phyloP scores from a whole-genome alignment of 2,329 filamentous ascomycete species.

The Ophiostoma australiae region DNA sequence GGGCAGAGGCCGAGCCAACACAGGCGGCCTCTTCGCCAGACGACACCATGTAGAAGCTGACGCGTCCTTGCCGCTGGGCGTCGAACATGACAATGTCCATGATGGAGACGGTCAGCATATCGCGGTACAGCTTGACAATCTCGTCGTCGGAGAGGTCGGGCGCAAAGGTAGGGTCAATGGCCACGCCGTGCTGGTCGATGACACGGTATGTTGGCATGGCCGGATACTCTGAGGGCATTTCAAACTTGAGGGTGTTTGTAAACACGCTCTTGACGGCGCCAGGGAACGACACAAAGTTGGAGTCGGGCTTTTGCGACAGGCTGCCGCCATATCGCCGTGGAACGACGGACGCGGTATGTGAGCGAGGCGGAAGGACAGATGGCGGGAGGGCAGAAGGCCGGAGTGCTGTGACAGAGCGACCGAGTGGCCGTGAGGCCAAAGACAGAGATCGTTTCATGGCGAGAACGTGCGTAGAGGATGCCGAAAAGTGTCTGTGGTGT shows the following conservation, averaged over 20 bases:
- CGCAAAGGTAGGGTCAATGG: constrained; percentile 68
- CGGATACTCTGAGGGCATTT: constrained; percentile 63
- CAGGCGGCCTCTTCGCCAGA: constrained; percentile 92
- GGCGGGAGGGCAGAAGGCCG: not conserved
- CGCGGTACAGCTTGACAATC: constrained; percentile 56
- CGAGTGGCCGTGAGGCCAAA: not conserved
- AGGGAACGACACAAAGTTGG: constrained; percentile 66
- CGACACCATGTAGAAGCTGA: constrained; percentile 97
- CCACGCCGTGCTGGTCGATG: constrained; percentile 79
- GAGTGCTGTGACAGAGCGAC: not conserved
- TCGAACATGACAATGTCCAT: constrained; percentile 99
- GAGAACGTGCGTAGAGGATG: not conserved
- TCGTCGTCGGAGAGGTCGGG: constrained; percentile 64
- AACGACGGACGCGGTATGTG: not conserved
- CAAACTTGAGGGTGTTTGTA: constrained; percentile 72
- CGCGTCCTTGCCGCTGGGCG: constrained; percentile 85
- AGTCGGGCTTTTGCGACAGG: constrained; percentile 53
- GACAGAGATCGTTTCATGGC: constrained; percentile 17
- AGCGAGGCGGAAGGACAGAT: not conserved
- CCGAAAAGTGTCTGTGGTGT: not conserved
- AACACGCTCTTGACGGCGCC: constrained; percentile 95
- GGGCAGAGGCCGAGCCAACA: constrained; percentile 78
- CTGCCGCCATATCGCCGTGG: constrained; percentile 38
- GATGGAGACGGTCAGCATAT: constrained; percentile 66
- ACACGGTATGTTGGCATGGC: constrained; percentile 88